Percentiles rank a stretch among this genome's conserved stretches.
Conservation (phyloP, 352 stramenopile species). For the Plasmopara viticola region DNA sequence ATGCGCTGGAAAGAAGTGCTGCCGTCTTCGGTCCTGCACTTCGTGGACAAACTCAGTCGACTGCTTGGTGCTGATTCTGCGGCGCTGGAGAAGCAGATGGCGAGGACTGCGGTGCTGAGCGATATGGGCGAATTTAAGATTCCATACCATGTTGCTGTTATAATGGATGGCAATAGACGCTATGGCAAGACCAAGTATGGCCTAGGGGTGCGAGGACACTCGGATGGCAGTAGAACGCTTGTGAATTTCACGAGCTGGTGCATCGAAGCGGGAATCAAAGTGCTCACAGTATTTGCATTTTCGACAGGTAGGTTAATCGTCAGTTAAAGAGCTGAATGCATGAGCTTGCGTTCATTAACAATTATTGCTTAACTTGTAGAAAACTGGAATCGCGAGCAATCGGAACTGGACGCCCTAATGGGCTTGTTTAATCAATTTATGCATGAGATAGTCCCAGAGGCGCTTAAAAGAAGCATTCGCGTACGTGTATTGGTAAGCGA, state of each 20-base stretch:
- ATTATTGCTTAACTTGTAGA: conserved; percentile 35
- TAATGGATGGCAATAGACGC: conserved; percentile 96
- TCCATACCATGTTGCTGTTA: conserved; percentile 89
- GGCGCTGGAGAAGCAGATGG: conserved; percentile 2
- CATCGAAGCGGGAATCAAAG: conserved; percentile 83
- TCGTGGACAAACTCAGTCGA: conserved; percentile 14
- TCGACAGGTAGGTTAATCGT: conserved; percentile 63
- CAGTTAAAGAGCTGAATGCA: background rate
- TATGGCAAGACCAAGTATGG: conserved; percentile 87
- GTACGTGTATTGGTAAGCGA: conserved; percentile 89
- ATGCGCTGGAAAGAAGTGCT: conserved; percentile 24
- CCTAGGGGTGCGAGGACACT: conserved; percentile 82
- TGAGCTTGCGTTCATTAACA: conserved; percentile 1
- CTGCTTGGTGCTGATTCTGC: conserved; percentile 11
- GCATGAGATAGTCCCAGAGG: conserved; percentile 87
- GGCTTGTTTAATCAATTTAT: conserved; percentile 93
- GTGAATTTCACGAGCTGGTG: conserved; percentile 96
- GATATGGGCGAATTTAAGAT: conserved; percentile 29
- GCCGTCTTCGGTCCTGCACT: conserved; percentile 2
- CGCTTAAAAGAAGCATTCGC: conserved; percentile 86
- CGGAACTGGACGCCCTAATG: conserved; percentile 91
- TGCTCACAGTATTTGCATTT: conserved; percentile 94
- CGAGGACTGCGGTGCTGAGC: background rate
- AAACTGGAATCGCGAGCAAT: conserved; percentile 90
- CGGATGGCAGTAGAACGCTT: conserved; percentile 92